Base-by-base conservation (phyloP, 2,329 filamentous ascomycete genomes). In the Pleurostoma richardsiae region DNA sequence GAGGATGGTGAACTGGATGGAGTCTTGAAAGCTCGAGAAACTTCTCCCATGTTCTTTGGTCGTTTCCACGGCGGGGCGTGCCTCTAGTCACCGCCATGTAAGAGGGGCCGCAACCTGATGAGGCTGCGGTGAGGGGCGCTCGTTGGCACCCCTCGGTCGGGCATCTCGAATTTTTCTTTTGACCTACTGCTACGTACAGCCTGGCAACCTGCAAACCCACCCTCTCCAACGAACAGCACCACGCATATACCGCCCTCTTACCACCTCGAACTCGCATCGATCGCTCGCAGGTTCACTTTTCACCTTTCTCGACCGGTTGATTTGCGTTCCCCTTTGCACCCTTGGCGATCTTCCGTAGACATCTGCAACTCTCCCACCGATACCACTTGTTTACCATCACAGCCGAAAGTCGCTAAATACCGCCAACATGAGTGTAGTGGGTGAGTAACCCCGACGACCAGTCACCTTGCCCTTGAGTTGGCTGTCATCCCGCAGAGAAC, bases 361-460 rank as follows among this genome's bases (percentile, higher is more conserved):
- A 53, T 55, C 54, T 52, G 49, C 49, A 29, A 30, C 38, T 43
- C 46, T 44, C 49, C 50, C 48, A 39, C 50, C 48, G 19, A 19
- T 19, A 19, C 19, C 19, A 10, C 30, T 36, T 36, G 33, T 36
- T 36, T 36, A 36, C 33, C 33, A 36, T 8, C 33, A 36, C 8
- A 52, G 39, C 44, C 47, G 41, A 40, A 42, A 41, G 40, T 26
- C 46, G 44, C 30, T 41, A 29, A 44, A 54, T 56, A 51, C 61
- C 56, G 60, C 63, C 65, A 72, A 54, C 69, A 79, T 79, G 75
- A 75, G 71, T 67, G 75, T 79, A 63, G 75, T 79, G 57, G 75
- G 75, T 78, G 69, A 55, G 71, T 68, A 44, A 44, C 28, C 28
- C 29, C 42, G 41, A 30, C n/a, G 10, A 40, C 28, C 19, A 4